These are phyloP conservation scores for Salicornia ramosissima DNA, from an alignment of 148 eudicot genomes.

Conservation along the genomic window DNA sequence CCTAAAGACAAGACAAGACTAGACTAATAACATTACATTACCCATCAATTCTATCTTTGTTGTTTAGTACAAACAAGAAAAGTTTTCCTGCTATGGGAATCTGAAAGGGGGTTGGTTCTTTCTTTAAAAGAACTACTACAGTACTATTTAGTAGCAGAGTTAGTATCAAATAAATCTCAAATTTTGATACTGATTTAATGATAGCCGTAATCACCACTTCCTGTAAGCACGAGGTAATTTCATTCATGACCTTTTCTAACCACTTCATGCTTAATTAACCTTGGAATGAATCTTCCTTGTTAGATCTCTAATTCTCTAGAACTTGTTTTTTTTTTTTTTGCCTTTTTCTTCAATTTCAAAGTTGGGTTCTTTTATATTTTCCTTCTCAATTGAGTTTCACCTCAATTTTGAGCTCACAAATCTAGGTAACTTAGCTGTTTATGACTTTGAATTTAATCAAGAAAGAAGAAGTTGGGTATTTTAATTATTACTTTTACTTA, in stretches of 20 bases:
- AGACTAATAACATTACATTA: too few species aligned
- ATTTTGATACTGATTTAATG: constrained; percentile 6
- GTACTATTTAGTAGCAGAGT: too few species aligned
- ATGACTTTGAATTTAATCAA: neutral
- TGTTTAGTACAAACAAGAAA: too few species aligned
- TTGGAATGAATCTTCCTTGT: too few species aligned
- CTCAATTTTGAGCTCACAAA: neutral
- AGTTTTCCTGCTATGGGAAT: too few species aligned
- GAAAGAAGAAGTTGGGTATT: neutral
- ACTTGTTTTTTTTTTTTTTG: too few species aligned
- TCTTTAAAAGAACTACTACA: neutral
- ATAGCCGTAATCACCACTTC: neutral
- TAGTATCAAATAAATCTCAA: too few species aligned
- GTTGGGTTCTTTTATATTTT: neutral
- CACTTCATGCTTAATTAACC: too few species aligned
- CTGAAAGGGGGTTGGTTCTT: too few species aligned
- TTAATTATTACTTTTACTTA: neutral
- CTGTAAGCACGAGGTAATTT: constrained; percentile 14
- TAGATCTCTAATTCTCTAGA: too few species aligned
- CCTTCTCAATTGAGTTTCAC: neutral
- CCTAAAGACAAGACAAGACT: too few species aligned
- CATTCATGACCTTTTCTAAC: constrained; percentile 1
- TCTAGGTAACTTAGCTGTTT: neutral
- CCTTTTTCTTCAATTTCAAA: too few species aligned
- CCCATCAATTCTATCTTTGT: neutral